Percentiles rank a stretch among this genome's conserved stretches.
Evolutionary conservation across 345 rosid species (phyloP).

Genomic region (Linum usitatissimum): DNA sequence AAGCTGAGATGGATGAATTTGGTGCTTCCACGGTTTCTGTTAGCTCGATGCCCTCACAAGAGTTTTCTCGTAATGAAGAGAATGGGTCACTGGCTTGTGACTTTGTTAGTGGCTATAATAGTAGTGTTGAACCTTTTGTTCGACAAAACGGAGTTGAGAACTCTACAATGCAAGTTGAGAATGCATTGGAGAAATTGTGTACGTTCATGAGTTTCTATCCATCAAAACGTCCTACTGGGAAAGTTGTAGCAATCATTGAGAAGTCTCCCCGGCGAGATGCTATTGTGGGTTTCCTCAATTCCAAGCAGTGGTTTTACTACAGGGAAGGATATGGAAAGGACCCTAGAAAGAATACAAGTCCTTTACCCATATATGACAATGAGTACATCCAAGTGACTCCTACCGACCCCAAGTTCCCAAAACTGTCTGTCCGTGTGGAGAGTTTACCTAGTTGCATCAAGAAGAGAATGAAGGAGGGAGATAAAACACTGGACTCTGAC

Average conservation of each 20-base stretch:
- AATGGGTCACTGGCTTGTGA: background rate
- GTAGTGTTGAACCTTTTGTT: conserved; percentile 12
- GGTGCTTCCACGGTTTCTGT: conserved; percentile 14
- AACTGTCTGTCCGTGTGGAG: conserved; percentile 42
- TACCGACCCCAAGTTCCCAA: conserved; percentile 59
- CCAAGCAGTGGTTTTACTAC: conserved; percentile 43
- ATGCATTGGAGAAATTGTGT: conserved; percentile 43
- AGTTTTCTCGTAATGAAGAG: conserved; percentile 17
- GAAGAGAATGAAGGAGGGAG: conserved; percentile 54
- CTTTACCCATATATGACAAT: conserved; percentile 22
- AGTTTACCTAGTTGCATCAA: conserved; percentile 50
- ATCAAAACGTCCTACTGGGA: conserved; percentile 73
- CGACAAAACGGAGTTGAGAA: conserved; percentile 20
- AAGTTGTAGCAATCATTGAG: conserved; percentile 59
- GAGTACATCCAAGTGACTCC: conserved; percentile 51
- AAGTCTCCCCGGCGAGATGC: conserved; percentile 51
- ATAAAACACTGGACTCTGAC: conserved; percentile 53
- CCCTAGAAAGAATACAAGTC: conserved; percentile 26
- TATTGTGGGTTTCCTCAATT: conserved; percentile 66
- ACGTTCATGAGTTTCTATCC: conserved; percentile 41
- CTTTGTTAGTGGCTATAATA: too few species aligned
- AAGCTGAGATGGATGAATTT: conserved; percentile 21
- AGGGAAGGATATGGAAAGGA: conserved; percentile 31
- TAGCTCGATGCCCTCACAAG: conserved; percentile 13
- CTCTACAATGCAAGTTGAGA: conserved; percentile 7